A percentile compares a stretch with the other conserved stretches of the same genome.
phyloP scores from a whole-genome alignment of 441 rosid species.

The Populus hybrid region DNA sequence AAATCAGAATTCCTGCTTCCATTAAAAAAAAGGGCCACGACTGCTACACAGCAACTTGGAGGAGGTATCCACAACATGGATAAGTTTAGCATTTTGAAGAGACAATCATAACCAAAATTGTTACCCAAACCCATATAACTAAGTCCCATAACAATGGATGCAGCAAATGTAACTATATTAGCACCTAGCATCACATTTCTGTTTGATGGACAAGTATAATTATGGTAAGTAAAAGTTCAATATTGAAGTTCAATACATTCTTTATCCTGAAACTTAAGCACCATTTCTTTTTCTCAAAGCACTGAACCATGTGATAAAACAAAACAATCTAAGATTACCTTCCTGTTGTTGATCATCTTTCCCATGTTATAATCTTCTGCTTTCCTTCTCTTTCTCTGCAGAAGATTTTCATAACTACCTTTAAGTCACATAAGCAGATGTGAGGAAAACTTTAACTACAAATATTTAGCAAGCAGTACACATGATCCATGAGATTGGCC shows the following conservation, averaged over 20 bases:
- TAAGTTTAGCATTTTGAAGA: background rate
- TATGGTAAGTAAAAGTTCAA: background rate
- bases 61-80: background rate
- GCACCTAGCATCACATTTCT: background rate
- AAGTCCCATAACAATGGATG: background rate
- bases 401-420: slow-evolving; percentile 21
- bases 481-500: background rate
- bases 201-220: background rate
- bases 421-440: background rate
- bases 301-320: background rate
- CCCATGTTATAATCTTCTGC: slow-evolving; percentile 62
- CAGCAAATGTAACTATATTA: background rate
- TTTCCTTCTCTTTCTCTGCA: slow-evolving; percentile 90
- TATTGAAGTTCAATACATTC: background rate
- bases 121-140: background rate
- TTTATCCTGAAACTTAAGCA: slow-evolving; percentile 1
- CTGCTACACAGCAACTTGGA: background rate
- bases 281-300: background rate
- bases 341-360: slow-evolving; percentile 55
- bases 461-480: background rate
- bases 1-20: too few relatives aligned
- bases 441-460: background rate
- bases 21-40: too few relatives aligned
- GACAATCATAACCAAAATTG: background rate
- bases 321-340: slow-evolving; percentile 42